A percentile compares a stretch with the other conserved stretches of the same genome.
These are phyloP conservation scores for Ophiostoma quercus DNA, from an alignment of 2,329 filamentous ascomycete genomes.

Conservation along the genomic window DNA sequence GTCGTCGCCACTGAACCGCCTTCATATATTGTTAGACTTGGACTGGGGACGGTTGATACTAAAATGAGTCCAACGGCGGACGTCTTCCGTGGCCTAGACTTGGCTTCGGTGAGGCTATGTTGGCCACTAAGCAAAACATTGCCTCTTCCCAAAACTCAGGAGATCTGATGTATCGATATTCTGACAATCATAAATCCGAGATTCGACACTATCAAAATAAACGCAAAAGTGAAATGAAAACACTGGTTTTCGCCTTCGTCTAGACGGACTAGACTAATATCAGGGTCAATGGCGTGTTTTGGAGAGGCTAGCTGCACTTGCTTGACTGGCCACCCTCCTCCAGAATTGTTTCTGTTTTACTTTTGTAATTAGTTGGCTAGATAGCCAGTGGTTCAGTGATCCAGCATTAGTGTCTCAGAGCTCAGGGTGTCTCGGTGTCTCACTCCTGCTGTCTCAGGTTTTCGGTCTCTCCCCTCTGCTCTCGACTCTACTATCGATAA, in stretches of 20 bases:
- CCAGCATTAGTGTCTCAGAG: neutral
- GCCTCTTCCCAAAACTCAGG: neutral
- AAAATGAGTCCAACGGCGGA: neutral
- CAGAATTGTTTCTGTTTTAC: neutral
- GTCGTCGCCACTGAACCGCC: conserved; percentile 30
- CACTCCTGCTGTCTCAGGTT: neutral
- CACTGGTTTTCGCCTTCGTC: neutral
- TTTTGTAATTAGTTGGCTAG: neutral
- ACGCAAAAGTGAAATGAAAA: neutral
- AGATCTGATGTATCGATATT: neutral
- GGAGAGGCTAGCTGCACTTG: neutral
- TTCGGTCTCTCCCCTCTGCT: neutral
- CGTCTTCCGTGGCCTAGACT: neutral
- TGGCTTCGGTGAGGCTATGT: neutral
- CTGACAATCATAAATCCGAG: neutral
- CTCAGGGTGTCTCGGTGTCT: neutral
- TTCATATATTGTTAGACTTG: conserved; percentile 7
- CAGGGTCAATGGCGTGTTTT: conserved; percentile 3
- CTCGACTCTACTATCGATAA: neutral
- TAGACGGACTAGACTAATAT: neutral
- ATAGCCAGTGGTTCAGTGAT: neutral
- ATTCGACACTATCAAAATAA: neutral
- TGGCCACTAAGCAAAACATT: conserved; percentile 10
- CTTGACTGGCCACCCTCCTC: conserved; percentile 7
- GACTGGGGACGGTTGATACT: no score